phyloP scores from a whole-genome alignment of 2,329 filamentous ascomycete species.

The Stachybotrys echinatus region DNA sequence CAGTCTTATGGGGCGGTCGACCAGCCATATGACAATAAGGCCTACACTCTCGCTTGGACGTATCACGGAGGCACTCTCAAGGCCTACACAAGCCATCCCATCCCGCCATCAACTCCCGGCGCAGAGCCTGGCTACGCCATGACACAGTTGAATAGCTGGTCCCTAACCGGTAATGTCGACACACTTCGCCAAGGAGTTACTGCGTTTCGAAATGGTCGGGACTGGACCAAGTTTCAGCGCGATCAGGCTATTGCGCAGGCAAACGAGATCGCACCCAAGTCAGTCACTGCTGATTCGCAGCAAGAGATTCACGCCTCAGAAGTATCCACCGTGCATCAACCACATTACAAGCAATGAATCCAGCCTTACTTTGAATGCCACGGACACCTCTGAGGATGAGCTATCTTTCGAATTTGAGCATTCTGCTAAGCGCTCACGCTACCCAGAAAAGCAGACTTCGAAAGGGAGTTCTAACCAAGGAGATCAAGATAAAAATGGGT shows the following conservation, averaged over 20 bases:
- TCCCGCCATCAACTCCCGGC: background rate
- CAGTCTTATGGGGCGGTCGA: slow-evolving; percentile 23
- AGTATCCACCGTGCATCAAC: background rate
- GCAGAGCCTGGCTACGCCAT: slow-evolving; percentile 30
- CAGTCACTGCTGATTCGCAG: background rate
- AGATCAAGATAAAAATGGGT: background rate
- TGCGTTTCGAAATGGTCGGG: slow-evolving; percentile 33
- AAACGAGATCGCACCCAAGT: slow-evolving; percentile 12
- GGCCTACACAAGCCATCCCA: slow-evolving; percentile 11
- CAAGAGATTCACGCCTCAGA: background rate
- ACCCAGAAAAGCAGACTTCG: background rate
- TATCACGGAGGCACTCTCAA: slow-evolving; percentile 10
- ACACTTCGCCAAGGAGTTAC: slow-evolving; percentile 27
- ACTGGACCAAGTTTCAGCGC: slow-evolving; percentile 30
- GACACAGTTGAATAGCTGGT: slow-evolving; percentile 23
- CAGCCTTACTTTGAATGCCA: background rate
- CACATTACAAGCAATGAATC: background rate
- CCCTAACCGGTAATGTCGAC: slow-evolving; percentile 19
- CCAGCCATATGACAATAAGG: slow-evolving; percentile 27
- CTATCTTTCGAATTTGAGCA: background rate
- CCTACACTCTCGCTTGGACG: slow-evolving; percentile 29
- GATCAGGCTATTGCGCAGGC: slow-evolving; percentile 25
- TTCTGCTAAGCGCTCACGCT: slow-evolving; percentile 2
- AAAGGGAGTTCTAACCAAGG: no score
- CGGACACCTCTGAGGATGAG: slow-evolving; percentile 3